Base-by-base conservation (phyloP, 768 basidiomycete species). In the Boletus rex-veris region DNA sequence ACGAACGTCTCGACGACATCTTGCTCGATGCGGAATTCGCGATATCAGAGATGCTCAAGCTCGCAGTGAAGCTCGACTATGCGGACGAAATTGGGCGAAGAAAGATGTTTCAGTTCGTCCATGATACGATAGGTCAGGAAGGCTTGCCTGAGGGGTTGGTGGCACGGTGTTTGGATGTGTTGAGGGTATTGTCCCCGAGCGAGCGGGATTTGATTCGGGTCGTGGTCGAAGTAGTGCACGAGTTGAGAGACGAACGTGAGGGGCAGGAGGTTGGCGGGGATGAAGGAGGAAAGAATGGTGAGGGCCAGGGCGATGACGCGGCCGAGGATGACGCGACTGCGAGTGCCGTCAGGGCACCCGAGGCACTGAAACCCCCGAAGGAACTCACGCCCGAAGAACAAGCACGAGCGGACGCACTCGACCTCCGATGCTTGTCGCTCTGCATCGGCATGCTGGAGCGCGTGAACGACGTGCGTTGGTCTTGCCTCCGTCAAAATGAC, bases 61-160 rank as follows among this genome's bases (percentile, higher is more conserved):
- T 96, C 30, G 90, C 90, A 0, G 77, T 88, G 4, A 81, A 87
- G 55, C 75, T 93, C 26, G 95, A 98, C 69, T 98, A 95, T 62
- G 81, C 85, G 0, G 96, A 98, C 71, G 93, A 97, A 69, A 90
- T 88, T 54, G 95, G 96, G 4, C 73, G 92, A 54, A 73, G 92
- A 54, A 89, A 88, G 71, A 93, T 94, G 86, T 90, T 89, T 63
- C 77, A 82, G 46, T 83, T 95, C 31, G 83, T 95, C 61, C 84
- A 92, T 19, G 83, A 87, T 45, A 95, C 98, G 90, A 77, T 96
- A 15, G 80, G 81, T 1, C 81, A 87, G 57, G 80, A 85, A 14
- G 64, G 70, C 0, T 78, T 98, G 1, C 91, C 94, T 0, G 81
- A 86, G 48, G 67, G 71, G 12, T 75, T 96, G 19, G 76, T 94